Percentiles rank a stretch among this genome's conserved stretches.
phyloP scores from a whole-genome alignment of 148 eudicot genomes.

The Gaultheria prostrata region DNA sequence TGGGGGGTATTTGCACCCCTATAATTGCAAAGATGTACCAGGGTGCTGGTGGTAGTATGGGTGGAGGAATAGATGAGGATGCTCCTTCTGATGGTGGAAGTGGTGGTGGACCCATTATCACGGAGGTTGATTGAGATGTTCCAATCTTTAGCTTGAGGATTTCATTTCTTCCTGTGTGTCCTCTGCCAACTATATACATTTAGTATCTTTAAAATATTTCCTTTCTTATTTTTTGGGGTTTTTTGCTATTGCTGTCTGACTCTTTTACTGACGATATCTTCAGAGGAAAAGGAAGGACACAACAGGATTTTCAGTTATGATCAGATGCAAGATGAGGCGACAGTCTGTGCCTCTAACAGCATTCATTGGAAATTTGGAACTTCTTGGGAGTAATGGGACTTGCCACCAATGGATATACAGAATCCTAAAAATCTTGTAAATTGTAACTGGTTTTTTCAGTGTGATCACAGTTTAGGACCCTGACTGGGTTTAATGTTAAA shows the following conservation, averaged over 20 bases:
- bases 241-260: background rate
- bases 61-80: no score
- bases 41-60: no score
- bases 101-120: background rate
- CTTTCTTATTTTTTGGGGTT: background rate
- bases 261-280: background rate
- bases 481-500: no score
- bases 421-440: no score
- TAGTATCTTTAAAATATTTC: background rate
- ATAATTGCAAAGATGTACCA: background rate
- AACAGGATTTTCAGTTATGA: slow-evolving; percentile 91
- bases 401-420: no score
- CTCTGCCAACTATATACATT: background rate
- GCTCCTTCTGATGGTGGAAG: no score
- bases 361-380: background rate
- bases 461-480: no score
- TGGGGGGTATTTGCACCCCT: background rate
- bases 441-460: no score
- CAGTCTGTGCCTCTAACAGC: slow-evolving; percentile 31
- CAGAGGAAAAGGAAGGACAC: slow-evolving; percentile 59
- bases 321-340: slow-evolving; percentile 47
- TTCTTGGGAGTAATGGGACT: background rate
- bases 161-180: background rate
- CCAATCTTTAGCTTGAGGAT: background rate
- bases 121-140: background rate